Evolutionary conservation across 805 yeast species (phyloP).

Genomic region (Ogataea ganodermae): DNA sequence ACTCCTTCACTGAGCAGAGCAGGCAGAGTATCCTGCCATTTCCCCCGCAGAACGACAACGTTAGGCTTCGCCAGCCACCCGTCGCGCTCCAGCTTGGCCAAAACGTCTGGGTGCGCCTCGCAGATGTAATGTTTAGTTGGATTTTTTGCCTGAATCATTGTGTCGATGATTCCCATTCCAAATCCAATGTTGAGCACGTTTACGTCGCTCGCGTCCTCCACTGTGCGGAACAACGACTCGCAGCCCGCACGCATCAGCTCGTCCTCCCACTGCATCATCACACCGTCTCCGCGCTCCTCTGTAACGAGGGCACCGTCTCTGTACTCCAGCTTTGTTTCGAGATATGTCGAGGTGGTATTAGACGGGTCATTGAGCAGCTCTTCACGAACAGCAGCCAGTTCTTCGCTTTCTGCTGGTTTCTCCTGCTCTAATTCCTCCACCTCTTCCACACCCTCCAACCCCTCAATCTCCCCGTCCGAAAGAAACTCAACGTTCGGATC

Average conservation of each 20-base stretch:
- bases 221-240: constrained; percentile 60
- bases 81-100: constrained; percentile 61
- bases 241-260: constrained; percentile 81
- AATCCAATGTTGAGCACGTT: constrained; percentile 84
- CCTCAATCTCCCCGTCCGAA: constrained; percentile 38
- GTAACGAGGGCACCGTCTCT: constrained; percentile 71
- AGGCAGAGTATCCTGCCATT: constrained; percentile 87
- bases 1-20: constrained; percentile 62
- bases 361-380: constrained; percentile 54
- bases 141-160: constrained; percentile 57
- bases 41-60: constrained; percentile 79
- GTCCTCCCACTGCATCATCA: constrained; percentile 97
- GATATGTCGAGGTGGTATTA: constrained; percentile 61
- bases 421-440: constrained; percentile 15
- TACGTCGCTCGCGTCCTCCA: constrained; percentile 37
- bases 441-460: constrained; percentile 21
- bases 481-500: constrained; percentile 66
- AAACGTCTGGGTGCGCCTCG: constrained; percentile 94
- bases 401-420: constrained; percentile 14
- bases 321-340: constrained; percentile 68
- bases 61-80: constrained; percentile 82
- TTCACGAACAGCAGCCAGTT: constrained; percentile 15
- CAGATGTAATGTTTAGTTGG: constrained; percentile 82
- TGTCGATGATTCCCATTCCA: constrained; percentile 95
- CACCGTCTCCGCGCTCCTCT: constrained; percentile 76